Percentiles rank a stretch among this genome's conserved stretches.
Conservation (phyloP, 1,139 yeast genomes). For the Sugiyamaella sp. region DNA sequence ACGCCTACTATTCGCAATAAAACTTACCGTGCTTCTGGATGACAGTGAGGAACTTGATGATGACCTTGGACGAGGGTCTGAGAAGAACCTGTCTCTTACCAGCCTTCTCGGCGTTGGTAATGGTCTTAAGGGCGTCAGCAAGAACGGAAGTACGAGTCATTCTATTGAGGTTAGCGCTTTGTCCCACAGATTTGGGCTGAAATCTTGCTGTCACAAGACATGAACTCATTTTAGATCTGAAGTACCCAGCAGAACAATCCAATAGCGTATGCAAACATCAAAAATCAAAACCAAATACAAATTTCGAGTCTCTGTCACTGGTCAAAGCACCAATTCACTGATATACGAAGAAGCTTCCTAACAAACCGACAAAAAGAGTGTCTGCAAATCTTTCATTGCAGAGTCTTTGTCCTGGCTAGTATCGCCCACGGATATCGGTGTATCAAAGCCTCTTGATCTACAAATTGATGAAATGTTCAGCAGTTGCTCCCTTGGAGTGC, state of each 20-base stretch:
- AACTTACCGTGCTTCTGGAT: conserved; percentile 93
- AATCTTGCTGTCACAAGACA: too few relatives aligned
- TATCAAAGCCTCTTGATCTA: conserved; percentile 23
- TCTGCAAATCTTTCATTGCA: conserved; percentile 14
- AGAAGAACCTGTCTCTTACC: conserved; percentile 99
- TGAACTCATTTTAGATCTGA: too few relatives aligned
- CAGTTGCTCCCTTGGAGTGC: neutral
- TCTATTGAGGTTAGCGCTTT: neutral
- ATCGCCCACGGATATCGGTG: conserved; percentile 20
- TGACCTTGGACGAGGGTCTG: conserved; percentile 99
- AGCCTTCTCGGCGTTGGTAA: conserved; percentile 99
- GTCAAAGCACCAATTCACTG: neutral
- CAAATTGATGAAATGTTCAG: conserved; percentile 9
- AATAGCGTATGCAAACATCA: neutral
- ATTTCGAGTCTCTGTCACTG: neutral
- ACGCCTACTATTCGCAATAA: too few relatives aligned
- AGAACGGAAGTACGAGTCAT: conserved; percentile 99
- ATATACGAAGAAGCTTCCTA: neutral
- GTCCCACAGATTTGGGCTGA: neutral
- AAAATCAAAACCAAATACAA: neutral
- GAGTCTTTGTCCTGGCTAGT: conserved; percentile 16
- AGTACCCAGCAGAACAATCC: too few relatives aligned
- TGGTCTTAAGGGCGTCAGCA: conserved; percentile 98
- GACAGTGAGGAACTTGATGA: conserved; percentile 93
- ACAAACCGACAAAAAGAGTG: conserved; percentile 3